Conservation (phyloP, 192 early-diverging fungal species). For the Coemansia sp. region DNA sequence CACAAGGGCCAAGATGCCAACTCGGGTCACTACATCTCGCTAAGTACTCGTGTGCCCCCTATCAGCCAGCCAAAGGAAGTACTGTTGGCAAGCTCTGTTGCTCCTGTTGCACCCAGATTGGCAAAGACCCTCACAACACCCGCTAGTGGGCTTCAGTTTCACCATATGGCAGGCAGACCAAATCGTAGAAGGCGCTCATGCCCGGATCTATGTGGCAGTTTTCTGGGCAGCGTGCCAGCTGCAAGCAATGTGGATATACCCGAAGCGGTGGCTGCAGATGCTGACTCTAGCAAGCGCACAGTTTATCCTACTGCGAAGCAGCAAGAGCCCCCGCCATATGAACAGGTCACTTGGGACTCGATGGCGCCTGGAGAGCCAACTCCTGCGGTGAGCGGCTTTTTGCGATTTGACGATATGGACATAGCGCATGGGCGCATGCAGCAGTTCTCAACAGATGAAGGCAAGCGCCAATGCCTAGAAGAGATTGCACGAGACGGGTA, state of each 20-base stretch:
- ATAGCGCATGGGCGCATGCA: slow-evolving; percentile 40
- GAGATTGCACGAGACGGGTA: slow-evolving; percentile 59
- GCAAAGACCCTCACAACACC: background rate
- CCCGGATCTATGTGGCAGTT: background rate
- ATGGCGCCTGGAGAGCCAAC: background rate
- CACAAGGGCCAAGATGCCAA: slow-evolving; percentile 53
- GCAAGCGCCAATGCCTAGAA: slow-evolving; percentile 38
- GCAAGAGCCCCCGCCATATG: background rate
- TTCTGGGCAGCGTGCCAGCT: background rate
- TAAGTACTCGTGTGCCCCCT: slow-evolving; percentile 27
- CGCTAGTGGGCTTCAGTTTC: background rate
- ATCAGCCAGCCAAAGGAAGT: background rate
- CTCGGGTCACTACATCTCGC: slow-evolving; percentile 59
- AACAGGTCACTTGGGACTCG: background rate
- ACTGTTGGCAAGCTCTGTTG: background rate
- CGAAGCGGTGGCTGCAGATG: background rate
- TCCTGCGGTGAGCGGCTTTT: slow-evolving; percentile 14
- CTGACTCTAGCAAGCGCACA: background rate
- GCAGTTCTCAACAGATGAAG: slow-evolving; percentile 24
- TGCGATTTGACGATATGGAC: slow-evolving; percentile 64
- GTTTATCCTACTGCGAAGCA: background rate
- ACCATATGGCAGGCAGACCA: background rate
- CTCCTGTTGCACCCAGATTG: background rate
- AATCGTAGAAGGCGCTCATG: background rate
- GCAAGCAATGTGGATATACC: background rate